Evolutionary conservation across 1,139 yeast species (phyloP), one percentile per base, ranked within the genome.

Genomic region (Protomyces inundatus): DNA sequence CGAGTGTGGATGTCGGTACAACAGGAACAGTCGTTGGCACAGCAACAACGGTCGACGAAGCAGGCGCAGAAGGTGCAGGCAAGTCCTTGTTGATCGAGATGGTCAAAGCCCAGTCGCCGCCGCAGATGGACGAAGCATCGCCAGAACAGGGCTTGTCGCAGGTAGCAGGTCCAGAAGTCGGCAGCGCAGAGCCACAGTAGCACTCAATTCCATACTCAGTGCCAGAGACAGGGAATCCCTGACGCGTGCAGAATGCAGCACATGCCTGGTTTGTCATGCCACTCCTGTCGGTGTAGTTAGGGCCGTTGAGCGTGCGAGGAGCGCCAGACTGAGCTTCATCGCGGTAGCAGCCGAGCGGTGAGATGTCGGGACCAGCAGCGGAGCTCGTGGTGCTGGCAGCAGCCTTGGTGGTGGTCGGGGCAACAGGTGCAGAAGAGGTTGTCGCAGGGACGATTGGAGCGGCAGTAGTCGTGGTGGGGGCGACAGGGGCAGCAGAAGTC

Each of bases 161-260:
- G 50, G 55, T 48, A 3, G 61, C 61, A 6, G 61, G 50, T 1
- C 40, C 45, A 14, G 63, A 40, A 14, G 57, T 46, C 3, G 57
- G 57, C n/a, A 39, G 45, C 16, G 63, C 42, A 46, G 40, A 40
- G 6, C 56, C 54, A 52, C 63, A 59, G 37, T 52, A 59, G 45
- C 63, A 59, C 36, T 59, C 63, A 14, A 39, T 35, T 48, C 57
- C 63, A 35, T 59, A 59, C 53, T 59, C 63, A 10, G 57, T 53
- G 10, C 63, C 63, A 12, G 63, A 59, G 9, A 46, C 35, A 9
- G 63, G 52, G 56, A 52, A 51, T 16, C 37, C 37, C 35, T 59
- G 51, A 4, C 50, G 9, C 4, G 63, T 35, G 16, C 63, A 59
- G 37, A 52, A 59, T 12, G 52, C 32, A 12, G 57, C 34, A 39